phyloP scores from a whole-genome alignment of 768 basidiomycete genomes.

The Amanita pseudoporphyria region DNA sequence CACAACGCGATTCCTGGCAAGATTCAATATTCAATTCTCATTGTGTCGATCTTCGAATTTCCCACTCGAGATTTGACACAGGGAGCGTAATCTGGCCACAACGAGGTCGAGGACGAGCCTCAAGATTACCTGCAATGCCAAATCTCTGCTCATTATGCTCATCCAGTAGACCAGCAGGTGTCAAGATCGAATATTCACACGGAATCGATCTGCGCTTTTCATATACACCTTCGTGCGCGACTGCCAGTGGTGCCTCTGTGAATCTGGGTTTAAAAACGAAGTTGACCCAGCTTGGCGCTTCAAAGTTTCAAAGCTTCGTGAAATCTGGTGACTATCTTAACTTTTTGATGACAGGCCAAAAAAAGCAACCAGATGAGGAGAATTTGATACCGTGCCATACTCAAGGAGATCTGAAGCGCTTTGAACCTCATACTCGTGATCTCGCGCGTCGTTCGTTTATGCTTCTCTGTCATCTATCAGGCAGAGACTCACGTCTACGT shows the following conservation, averaged over 20 bases:
- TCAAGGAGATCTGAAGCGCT: background rate
- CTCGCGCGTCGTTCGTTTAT: background rate
- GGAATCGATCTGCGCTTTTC: constrained; percentile 4
- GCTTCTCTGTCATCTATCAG: background rate
- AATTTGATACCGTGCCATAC: background rate
- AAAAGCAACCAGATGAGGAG: background rate
- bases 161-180: background rate
- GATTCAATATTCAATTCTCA: background rate
- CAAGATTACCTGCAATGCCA: background rate
- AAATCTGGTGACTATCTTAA: background rate
- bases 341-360: background rate
- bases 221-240: background rate
- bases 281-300: background rate
- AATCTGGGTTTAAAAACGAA: background rate
- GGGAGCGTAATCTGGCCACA: background rate
- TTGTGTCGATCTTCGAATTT: background rate
- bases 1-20: background rate
- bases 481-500: background rate
- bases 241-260: background rate
- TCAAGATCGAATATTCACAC: background rate
- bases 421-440: background rate
- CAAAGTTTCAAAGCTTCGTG: background rate
- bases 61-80: background rate
- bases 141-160: background rate
- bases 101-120: background rate